A percentile compares a stretch with the other conserved stretches of the same genome.
These are phyloP conservation scores for Solanum chaucha DNA, from an alignment of 257 asterid genomes.

Conservation along the genomic window DNA sequence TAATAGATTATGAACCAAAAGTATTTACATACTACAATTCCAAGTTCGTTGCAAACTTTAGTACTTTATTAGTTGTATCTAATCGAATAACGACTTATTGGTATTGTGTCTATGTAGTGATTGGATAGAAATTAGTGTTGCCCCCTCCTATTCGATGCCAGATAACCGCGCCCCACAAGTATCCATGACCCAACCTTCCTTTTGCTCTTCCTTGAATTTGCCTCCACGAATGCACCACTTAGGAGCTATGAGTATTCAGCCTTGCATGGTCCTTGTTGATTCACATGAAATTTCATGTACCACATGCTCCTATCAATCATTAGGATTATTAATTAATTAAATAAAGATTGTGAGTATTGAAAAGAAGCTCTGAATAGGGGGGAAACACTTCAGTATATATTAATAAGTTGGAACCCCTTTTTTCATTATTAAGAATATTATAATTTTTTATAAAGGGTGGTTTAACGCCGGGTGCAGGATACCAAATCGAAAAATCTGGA, in stretches of 20 bases:
- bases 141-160: neutral
- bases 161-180: slow-evolving; percentile 1
- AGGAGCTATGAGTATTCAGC: neutral
- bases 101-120: neutral
- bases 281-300: neutral
- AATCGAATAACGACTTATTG: neutral
- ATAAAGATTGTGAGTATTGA: neutral
- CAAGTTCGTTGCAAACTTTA: neutral
- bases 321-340: too few relatives aligned
- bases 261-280: neutral
- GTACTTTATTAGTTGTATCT: neutral
- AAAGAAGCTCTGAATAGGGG: too few relatives aligned
- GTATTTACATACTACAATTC: neutral
- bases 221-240: neutral
- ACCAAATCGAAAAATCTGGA: accelerated
- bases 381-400: too few relatives aligned
- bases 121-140: neutral
- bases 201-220: neutral
- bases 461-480: accelerated
- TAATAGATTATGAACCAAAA: neutral
- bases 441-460: too few relatives aligned
- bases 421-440: too few relatives aligned
- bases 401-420: too few relatives aligned
- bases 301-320: neutral
- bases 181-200: slow-evolving; percentile 1